Evolutionary conservation across 371 early-diverging fungal genomes (phyloP), one percentile per base, ranked within the genome.

Genomic region (Vairimorpha necatrix): DNA sequence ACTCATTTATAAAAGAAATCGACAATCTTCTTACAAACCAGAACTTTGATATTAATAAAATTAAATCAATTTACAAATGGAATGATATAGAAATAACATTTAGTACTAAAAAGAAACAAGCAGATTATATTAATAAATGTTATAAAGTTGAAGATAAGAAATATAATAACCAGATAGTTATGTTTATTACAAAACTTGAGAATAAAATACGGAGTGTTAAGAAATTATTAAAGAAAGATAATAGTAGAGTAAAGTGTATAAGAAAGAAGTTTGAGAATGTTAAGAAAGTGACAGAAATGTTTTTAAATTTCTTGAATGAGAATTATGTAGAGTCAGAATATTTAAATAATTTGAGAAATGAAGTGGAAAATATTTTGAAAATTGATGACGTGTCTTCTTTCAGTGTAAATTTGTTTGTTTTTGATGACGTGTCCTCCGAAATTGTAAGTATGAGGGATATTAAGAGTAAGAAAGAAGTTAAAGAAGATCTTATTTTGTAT

Each of bases 271-370:
- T 46, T 11, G 38, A 72, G 2, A 28, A 11, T 33, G 11, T 71
- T 22, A 20, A 47, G n/a, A 18, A 20, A 26, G 42, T 28, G 2
- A 16, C 67, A 46, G 30, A 58, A 20, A n/a, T 30, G 36, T 50
- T 76, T 24, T 30, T 62, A 56, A 14, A 32, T 0, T 60, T 77
- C 63, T 32, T 77, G 39, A 20, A 46, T 1, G 73, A 77, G 11
- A 77, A 77, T 50, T 54, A 72, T 46, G 68, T 77, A 38, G 78
- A 77, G 32, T 77, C 78, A 2, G 22, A 34, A 16, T 72, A 68
- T 77, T 28, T 72, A 34, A 47, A 63, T 18, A 30, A 67, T 11
- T 24, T 62, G 53, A n/a, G 54, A 16, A 62, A 67, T 0, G 69
- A 61, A 32, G 33, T 34, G 22, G 46, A 73, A 50, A 48, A 32